Percentiles rank a stretch among this genome's conserved stretches.
These are phyloP conservation scores for Coemansia sp. DNA, from an alignment of 192 early-diverging fungal species.

Conservation along the genomic window DNA sequence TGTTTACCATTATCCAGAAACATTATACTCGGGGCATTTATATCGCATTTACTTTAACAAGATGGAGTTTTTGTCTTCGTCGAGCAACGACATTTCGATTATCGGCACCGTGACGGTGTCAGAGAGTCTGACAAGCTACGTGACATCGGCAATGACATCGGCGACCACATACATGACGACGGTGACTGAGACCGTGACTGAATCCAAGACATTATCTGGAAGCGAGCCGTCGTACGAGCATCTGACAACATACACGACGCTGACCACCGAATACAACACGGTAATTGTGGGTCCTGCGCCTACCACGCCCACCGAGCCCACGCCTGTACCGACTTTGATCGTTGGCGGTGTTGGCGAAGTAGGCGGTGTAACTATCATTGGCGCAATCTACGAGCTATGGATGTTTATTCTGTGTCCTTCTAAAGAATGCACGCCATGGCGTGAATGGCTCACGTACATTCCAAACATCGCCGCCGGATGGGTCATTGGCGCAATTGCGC, in stretches of 20 bases:
- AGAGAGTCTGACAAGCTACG: background rate
- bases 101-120: conserved; percentile 29
- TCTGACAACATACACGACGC: conserved; percentile 41
- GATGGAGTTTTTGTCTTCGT: conserved; percentile 4
- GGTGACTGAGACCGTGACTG: conserved; percentile 14
- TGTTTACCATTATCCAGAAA: too few relatives aligned
- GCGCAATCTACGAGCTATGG: conserved; percentile 43
- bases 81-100: background rate
- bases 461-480: conserved; percentile 48
- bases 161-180: conserved; percentile 28
- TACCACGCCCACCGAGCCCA: conserved; percentile 5
- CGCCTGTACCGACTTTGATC: conserved; percentile 13
- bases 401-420: conserved; percentile 54
- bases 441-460: conserved; percentile 56
- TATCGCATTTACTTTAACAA: background rate
- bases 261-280: conserved; percentile 32
- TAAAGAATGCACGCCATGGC: conserved; percentile 39
- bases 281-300: conserved; percentile 7
- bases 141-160: background rate
- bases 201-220: background rate
- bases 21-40: background rate
- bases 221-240: conserved; percentile 16
- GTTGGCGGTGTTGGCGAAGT: conserved; percentile 44
- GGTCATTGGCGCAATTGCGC: conserved; percentile 39
- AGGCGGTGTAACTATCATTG: conserved; percentile 36